Percentiles rank a stretch among this genome's conserved stretches.
Evolutionary conservation across 2,329 filamentous ascomycete species (phyloP).

Genomic region (Cladosporium sp.): DNA sequence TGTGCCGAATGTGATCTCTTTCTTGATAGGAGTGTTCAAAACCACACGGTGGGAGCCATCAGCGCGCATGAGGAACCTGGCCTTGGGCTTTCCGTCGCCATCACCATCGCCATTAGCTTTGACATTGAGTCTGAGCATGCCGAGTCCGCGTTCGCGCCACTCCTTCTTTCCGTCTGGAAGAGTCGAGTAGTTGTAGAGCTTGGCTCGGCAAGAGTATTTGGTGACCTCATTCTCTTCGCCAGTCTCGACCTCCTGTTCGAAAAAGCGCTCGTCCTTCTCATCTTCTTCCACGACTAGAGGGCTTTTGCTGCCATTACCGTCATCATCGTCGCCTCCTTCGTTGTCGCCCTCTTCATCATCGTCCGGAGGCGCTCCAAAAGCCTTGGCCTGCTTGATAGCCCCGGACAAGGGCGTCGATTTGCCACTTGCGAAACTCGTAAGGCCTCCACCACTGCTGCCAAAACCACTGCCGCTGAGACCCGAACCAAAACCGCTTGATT

Average conservation of each 20-base stretch:
- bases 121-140: conserved; percentile 79
- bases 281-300: conserved; percentile 48
- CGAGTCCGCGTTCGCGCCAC: conserved; percentile 87
- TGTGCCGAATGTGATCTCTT: conserved; percentile 72
- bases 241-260: conserved; percentile 67
- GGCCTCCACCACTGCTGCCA: conserved; percentile 38
- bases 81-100: conserved; percentile 40
- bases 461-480: conserved; percentile 25
- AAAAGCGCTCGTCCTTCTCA: conserved; percentile 56
- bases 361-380: conserved; percentile 71
- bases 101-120: conserved; percentile 54
- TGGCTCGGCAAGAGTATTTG: conserved; percentile 68
- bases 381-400: conserved; percentile 53
- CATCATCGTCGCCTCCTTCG: conserved; percentile 39
- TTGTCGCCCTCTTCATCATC: conserved; percentile 52
- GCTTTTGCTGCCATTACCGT: conserved; percentile 36
- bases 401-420: conserved; percentile 39
- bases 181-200: conserved; percentile 71
- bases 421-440: conserved; percentile 60
- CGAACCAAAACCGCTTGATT: conserved; percentile 20
- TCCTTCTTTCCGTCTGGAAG: conserved; percentile 42
- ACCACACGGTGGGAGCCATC: conserved; percentile 83
- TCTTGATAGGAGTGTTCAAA: conserved; percentile 75
- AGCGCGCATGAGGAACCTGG: conserved; percentile 82
- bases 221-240: conserved; percentile 80